Percentiles rank a stretch among this genome's conserved stretches.
These are phyloP conservation scores for Tulasnella sp. DNA, from an alignment of 768 basidiomycete species.

Conservation along the genomic window DNA sequence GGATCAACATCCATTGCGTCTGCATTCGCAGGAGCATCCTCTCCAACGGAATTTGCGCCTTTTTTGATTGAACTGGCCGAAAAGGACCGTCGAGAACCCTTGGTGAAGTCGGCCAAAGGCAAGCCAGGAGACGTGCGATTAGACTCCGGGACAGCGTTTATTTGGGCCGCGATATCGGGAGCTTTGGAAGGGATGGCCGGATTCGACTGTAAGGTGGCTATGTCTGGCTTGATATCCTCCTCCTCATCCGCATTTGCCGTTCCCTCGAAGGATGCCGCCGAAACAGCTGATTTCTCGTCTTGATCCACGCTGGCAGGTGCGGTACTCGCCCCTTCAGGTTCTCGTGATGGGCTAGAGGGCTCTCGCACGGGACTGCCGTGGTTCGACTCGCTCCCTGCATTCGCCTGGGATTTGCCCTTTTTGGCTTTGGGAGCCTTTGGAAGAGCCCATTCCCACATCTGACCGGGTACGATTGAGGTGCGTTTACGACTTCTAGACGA, in stretches of 20 bases:
- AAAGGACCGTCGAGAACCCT: neutral
- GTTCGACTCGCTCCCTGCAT: neutral
- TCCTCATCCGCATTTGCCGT: conserved; percentile 4
- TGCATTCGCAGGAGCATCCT: neutral
- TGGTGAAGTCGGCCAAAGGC: conserved; percentile 7
- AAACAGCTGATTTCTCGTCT: conserved; percentile 4
- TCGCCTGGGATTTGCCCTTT: conserved; percentile 22
- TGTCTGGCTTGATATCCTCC: conserved; percentile 24
- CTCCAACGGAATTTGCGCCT: neutral
- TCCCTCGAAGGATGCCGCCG: neutral
- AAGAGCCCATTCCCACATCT: conserved; percentile 84
- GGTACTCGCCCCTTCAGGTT: neutral
- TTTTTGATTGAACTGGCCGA: neutral
- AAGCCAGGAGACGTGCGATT: neutral
- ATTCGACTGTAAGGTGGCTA: neutral
- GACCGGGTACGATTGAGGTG: conserved; percentile 67
- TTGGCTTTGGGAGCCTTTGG: conserved; percentile 52
- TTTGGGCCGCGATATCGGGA: neutral
- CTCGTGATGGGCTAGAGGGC: neutral
- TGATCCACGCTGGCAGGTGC: neutral
- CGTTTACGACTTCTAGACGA: conserved; percentile 34
- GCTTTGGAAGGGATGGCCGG: neutral
- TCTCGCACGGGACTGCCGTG: conserved; percentile 10
- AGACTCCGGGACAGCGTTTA: neutral
- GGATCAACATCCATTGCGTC: conserved; percentile 12